Base-by-base conservation (phyloP, 2,329 filamentous ascomycete species). In the Diaporthe amygdali region DNA sequence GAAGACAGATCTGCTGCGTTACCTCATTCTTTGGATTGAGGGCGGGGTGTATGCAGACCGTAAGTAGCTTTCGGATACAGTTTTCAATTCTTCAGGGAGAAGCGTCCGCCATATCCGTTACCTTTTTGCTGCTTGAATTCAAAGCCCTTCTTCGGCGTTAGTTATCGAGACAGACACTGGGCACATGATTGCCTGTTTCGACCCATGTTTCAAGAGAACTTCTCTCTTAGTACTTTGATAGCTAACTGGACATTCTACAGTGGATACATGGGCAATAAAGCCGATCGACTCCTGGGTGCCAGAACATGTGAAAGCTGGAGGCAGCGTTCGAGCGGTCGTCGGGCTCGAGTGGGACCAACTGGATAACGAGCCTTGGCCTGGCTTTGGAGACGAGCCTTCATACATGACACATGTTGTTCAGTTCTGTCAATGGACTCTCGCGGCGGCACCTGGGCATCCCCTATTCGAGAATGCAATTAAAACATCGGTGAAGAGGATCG, bases 181-280 rank as follows among this genome's bases (percentile, higher is more conserved):
- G n/a, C n/a, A n/a, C n/a, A n/a, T n/a, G n/a, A n/a, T n/a, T n/a
- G n/a, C n/a, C n/a, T n/a, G n/a, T n/a, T n/a, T n/a, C n/a, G n/a
- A n/a, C n/a, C n/a, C n/a, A n/a, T n/a, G n/a, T n/a, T n/a, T n/a
- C n/a, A n/a, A n/a, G n/a, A n/a, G n/a, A n/a, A n/a, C n/a, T n/a
- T n/a, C n/a, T n/a, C n/a, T n/a, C n/a, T n/a, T n/a, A n/a, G n/a
- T n/a, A n/a, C n/a, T n/a, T n/a, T n/a, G n/a, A n/a, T n/a, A n/a
- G n/a, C n/a, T n/a, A n/a, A n/a, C n/a, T n/a, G n/a, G n/a, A n/a
- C n/a, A n/a, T n/a, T n/a, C n/a, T n/a, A n/a, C n/a, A n/a, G n/a
- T 90, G 61, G 89, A 91, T 75, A 88, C 90, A 17, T 84, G 89
- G 75, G 86, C 87, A 8, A 78, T 90, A 20, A 83, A 83, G 39